Evolutionary conservation across 805 yeast species (phyloP), one percentile per base, ranked within the genome.

Genomic region (Wickerhamiella hasegawae): DNA sequence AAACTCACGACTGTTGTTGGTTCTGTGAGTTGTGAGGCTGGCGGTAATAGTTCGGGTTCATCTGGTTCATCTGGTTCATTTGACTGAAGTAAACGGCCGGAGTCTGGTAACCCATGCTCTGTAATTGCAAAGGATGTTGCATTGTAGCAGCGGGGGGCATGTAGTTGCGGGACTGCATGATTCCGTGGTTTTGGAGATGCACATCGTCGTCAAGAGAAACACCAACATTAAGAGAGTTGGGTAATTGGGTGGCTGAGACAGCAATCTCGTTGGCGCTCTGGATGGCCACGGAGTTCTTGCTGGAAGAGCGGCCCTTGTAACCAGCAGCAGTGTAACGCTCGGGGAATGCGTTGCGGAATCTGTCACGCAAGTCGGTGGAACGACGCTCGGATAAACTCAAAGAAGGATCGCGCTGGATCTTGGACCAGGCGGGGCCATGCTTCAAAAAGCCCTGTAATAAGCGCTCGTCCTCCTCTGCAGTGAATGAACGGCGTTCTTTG

Each of bases 341-440:
- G 4, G 66, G 66, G 47, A 58, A 62, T 19, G 66, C 66, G 42
- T 61, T 62, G 24, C 66, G 48, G 50, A 62, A 61, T 29, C 66
- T 48, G 43, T 62, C 67, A 11, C 67, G 54, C 36, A 62, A 47
- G 35, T 62, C 67, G 3, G 66, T 62, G 17, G 62, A 53, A 18
- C 67, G 58, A 31, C 67, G 52, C 35, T 55, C 60, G 33, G 45
- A 44, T 25, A 63, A 48, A 11, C 54, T 54, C 31, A 62, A 47
- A 14, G 46, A 41, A 28, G 53, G 52, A 42, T 62, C 67, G 15
- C 61, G 54, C 44, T 62, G 66, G 38, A 62, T 62, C 44, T 60
- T 61, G 38, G 61, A 52, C 67, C 67, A 62, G 3, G 64, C 59
- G 3, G 66, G 62, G 15, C 67, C 67, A 41, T 62, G 64, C 44